These are phyloP conservation scores for Vinca minor DNA, from an alignment of 257 asterid genomes.

Conservation along the genomic window DNA sequence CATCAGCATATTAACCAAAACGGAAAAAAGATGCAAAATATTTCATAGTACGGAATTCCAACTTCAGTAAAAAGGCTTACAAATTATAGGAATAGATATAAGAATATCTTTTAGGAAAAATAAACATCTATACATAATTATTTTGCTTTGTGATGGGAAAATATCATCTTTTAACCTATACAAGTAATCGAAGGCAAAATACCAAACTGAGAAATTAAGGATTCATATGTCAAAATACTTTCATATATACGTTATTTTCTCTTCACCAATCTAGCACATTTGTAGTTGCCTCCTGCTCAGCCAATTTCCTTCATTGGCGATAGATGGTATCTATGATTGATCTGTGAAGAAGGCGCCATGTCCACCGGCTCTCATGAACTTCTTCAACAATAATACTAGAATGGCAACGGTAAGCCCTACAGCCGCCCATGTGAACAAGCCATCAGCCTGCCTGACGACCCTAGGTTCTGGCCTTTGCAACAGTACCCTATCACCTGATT, in stretches of 20 bases:
- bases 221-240: slow-evolving; percentile 3
- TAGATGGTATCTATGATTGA: slow-evolving; percentile 32
- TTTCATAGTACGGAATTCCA: no score
- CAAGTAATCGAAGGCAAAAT: slow-evolving; percentile 4
- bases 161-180: slow-evolving; percentile 3
- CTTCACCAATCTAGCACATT: neutral
- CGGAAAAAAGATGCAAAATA: no score
- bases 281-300: neutral
- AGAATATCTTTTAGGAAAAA: neutral
- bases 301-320: slow-evolving; percentile 5
- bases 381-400: slow-evolving; percentile 68
- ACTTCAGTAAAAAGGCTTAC: no score
- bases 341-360: slow-evolving; percentile 60
- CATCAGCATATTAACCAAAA: no score
- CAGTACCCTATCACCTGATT: slow-evolving; percentile 28
- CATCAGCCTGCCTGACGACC: slow-evolving; percentile 50
- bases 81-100: neutral
- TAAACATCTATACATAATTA: slow-evolving; percentile 10
- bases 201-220: neutral
- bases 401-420: slow-evolving; percentile 75
- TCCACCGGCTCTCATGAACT: slow-evolving; percentile 76
- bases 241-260: neutral
- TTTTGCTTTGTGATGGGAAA: neutral
- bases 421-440: slow-evolving; percentile 79
- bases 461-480: slow-evolving; percentile 31